phyloP scores from a whole-genome alignment of 352 stramenopile species.

The Vaucheria bursata region DNA sequence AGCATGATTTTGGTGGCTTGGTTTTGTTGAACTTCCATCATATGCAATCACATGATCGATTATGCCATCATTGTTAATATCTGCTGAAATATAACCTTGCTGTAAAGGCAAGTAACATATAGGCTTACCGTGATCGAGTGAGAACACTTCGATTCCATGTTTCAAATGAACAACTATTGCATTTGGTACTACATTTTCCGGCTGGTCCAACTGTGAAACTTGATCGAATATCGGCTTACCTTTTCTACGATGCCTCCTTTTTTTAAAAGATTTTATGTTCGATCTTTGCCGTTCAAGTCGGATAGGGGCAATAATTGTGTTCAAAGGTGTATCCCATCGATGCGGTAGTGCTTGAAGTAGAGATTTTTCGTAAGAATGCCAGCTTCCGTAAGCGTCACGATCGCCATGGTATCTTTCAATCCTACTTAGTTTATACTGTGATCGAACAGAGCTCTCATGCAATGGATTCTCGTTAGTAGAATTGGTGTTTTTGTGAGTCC shows the following conservation, averaged over 20 bases:
- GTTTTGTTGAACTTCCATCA: not conserved
- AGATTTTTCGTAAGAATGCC: conserved; percentile 16
- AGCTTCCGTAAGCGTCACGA: not conserved
- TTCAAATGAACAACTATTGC: conserved; percentile 13
- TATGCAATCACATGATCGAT: conserved; percentile 12
- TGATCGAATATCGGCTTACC: too few species aligned
- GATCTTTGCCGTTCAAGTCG: not conserved
- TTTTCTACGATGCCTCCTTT: too few species aligned
- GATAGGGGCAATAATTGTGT: conserved; percentile 19
- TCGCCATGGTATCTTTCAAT: too few species aligned
- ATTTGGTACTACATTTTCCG: too few species aligned
- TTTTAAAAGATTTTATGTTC: too few species aligned
- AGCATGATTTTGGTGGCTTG: too few species aligned
- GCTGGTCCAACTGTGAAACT: too few species aligned
- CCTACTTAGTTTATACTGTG: too few species aligned
- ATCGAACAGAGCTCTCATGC: too few species aligned
- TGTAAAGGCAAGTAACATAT: conserved; percentile 13
- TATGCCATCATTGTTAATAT: conserved; percentile 31
- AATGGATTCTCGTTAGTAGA: too few species aligned
- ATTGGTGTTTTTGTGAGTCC: too few species aligned
- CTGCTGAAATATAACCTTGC: conserved; percentile 4
- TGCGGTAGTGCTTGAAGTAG: conserved; percentile 23
- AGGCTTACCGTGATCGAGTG: conserved; percentile 17
- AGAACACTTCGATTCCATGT: conserved; percentile 22
- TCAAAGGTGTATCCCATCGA: conserved; percentile 12